Base-by-base conservation (phyloP, 768 basidiomycete species). In the Trametes maxima region DNA sequence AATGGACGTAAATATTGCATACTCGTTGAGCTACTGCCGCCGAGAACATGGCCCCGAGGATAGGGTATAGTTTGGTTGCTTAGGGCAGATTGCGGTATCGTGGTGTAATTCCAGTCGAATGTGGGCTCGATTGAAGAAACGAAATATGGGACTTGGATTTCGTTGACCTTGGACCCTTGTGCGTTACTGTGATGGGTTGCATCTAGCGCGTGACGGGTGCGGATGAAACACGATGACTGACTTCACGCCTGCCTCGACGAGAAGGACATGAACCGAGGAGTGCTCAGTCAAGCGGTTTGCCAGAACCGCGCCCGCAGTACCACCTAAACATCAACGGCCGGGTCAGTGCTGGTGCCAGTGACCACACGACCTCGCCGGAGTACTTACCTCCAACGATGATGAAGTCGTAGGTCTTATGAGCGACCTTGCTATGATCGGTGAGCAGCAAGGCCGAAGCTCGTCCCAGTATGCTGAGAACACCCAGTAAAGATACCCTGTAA, bases 91-190 rank as follows among this genome's bases (percentile, higher is more conserved):
- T 73, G 72, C 5, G 66, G 56, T 5, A 62, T 53, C 2, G 69
- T 71, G 13, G 67, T 73, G 60, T 65, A 72, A 51, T 73, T 72
- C 72, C 72, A 74, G 36, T 57, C 55, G 45, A 45, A 45, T 19
- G 13, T 36, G 11, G 28, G 43, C 22, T n/a, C 2, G 7, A 50
- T 5, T 5, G 35, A 13, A 2, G 46, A 37, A 16, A 44, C 21
- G 2, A 19, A 40, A 16, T 36, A 22, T 4, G 16, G 16, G 10
- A 48, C 46, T 40, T 28, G 39, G 19, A 57, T 48, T 19, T 37
- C 10, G 5, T 28, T 46, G n/a, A 57, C 37, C 35, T 37, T 17
- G 2, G 46, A 39, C n/a, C 21, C 25, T 36, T 17, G 12, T 25
- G 55, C 21, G 46, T 57, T 14, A 33, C 21, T 37, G n/a, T 22